phyloP scores from a whole-genome alignment of 371 early-diverging fungal species.

The Thermomucor indicae-seudaticae region DNA sequence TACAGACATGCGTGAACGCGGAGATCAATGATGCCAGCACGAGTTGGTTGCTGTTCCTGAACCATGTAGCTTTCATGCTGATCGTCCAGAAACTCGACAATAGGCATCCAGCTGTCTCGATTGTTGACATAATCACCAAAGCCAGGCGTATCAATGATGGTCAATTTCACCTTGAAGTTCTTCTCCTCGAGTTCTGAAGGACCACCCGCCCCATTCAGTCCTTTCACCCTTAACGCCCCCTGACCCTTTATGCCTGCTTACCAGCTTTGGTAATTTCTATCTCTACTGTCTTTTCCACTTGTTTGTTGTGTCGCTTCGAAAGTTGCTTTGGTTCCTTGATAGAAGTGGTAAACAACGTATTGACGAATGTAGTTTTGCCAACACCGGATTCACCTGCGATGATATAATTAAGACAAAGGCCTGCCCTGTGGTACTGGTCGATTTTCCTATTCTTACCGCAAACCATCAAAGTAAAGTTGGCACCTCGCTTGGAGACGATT shows the following conservation, averaged over 20 bases:
- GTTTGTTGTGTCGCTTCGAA: constrained; percentile 40
- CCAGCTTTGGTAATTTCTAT: constrained; percentile 58
- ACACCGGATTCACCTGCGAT: constrained; percentile 21
- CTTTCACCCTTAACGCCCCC: not conserved
- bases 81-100: constrained; percentile 86
- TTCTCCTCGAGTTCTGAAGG: constrained; percentile 89
- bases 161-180: constrained; percentile 91
- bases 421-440: not conserved
- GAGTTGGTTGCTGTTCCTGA: constrained; percentile 57
- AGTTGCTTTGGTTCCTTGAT: constrained; percentile 63
- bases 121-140: constrained; percentile 88
- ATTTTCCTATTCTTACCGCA: constrained; percentile 62
- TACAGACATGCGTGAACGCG: constrained; percentile 94
- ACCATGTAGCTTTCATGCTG: constrained; percentile 93
- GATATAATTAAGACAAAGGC: not conserved
- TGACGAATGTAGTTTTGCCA: constrained; percentile 83
- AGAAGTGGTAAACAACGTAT: constrained; percentile 71
- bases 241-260: not conserved
- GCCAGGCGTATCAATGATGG: constrained; percentile 89
- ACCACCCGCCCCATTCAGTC: not conserved
- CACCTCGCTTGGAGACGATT: constrained; percentile 85
- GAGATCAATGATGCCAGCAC: constrained; percentile 62
- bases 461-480: constrained; percentile 90
- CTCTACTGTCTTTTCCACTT: constrained; percentile 65
- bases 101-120: constrained; percentile 68